Percentiles rank a stretch among this genome's conserved stretches.
These are phyloP conservation scores for Rhamnella rubrinervis DNA, from an alignment of 331 rosid species.

Conservation along the genomic window DNA sequence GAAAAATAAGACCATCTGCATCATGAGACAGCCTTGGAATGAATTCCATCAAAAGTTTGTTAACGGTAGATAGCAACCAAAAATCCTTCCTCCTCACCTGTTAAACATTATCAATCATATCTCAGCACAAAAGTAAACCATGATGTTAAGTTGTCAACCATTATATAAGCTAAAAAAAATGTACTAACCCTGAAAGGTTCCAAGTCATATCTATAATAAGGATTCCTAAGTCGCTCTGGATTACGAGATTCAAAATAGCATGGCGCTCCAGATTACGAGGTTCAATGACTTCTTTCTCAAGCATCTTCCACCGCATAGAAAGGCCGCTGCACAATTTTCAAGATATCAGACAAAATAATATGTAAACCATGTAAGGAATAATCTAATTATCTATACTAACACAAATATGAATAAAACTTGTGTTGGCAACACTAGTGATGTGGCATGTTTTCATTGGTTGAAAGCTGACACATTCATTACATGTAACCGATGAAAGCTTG, in stretches of 20 bases:
- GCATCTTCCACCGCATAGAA: conserved; percentile 97
- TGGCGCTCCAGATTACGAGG: conserved; percentile 88
- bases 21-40: conserved; percentile 91
- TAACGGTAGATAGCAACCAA: conserved; percentile 93
- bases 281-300: conserved; percentile 96
- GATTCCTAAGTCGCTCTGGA: conserved; percentile 58
- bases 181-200: conserved; percentile 90
- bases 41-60: conserved; percentile 76
- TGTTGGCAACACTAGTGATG: too few species aligned
- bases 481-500: too few species aligned
- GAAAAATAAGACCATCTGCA: conserved; percentile 96
- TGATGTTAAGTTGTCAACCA: too few species aligned
- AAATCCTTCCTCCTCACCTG: conserved; percentile 98
- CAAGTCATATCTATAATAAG: conserved; percentile 82
- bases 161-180: conserved; percentile 3
- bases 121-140: conserved; percentile 12
- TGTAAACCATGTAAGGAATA: background rate
- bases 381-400: too few species aligned
- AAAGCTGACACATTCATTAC: too few species aligned
- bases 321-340: conserved; percentile 73
- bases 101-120: conserved; percentile 36
- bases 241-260: conserved; percentile 73
- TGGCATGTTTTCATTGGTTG: too few species aligned
- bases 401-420: too few species aligned
- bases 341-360: conserved; percentile 20